A percentile compares a stretch with the other conserved stretches of the same genome.
These are phyloP conservation scores for Lophiostoma macrostomum DNA, from an alignment of 495 filamentous ascomycete genomes.

Conservation along the genomic window DNA sequence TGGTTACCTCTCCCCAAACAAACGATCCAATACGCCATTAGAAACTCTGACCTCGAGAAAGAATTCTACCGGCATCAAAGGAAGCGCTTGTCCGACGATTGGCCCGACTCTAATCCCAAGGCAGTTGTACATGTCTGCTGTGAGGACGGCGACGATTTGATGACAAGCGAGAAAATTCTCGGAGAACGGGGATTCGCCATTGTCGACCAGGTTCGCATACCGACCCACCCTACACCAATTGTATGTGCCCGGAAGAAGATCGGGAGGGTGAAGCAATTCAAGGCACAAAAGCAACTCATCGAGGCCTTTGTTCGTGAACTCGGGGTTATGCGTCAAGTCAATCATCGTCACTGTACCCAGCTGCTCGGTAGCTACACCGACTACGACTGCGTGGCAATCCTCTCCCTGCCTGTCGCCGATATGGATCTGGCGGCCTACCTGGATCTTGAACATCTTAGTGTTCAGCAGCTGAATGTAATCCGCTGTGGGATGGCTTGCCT, in stretches of 20 bases:
- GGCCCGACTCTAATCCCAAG: not conserved
- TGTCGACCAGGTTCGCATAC: slow-evolving; percentile 1
- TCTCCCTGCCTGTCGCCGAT: slow-evolving; percentile 12
- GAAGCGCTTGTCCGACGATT: not conserved
- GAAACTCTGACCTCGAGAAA: not conserved
- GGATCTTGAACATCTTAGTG: not conserved
- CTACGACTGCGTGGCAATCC: not conserved
- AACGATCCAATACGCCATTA: not conserved
- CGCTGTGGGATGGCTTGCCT: not conserved
- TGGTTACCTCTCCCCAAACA: slow-evolving; percentile 3
- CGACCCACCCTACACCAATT: not conserved
- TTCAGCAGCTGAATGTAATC: not conserved
- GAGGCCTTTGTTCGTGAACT: slow-evolving; percentile 1
- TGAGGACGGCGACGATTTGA: slow-evolving; percentile 6
- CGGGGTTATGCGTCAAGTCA: slow-evolving; percentile 1
- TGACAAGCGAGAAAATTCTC: not conserved
- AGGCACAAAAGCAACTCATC: slow-evolving; percentile 7
- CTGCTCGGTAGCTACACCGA: not conserved
- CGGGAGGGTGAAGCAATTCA: slow-evolving; percentile 1
- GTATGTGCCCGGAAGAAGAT: slow-evolving; percentile 10
- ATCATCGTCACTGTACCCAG: slow-evolving; percentile 11
- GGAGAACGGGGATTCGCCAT: slow-evolving; percentile 7
- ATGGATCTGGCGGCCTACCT: slow-evolving; percentile 11
- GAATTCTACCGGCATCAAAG: not conserved
- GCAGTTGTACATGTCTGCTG: not conserved